phyloP scores from a whole-genome alignment of 2,329 filamentous ascomycete species.

The Volutella citrinella region DNA sequence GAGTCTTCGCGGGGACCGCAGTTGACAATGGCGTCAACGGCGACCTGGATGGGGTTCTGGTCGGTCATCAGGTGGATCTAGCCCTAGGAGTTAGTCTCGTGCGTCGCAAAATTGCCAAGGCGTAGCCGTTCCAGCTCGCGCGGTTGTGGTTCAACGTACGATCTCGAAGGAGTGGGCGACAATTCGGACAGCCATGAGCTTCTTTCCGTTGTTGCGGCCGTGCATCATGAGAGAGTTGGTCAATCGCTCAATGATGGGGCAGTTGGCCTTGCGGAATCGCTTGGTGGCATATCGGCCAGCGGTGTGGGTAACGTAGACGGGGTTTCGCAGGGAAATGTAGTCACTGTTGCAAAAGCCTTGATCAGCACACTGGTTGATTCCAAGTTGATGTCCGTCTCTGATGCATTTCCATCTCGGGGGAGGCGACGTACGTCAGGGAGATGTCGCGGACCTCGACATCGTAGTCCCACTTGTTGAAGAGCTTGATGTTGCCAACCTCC shows the following conservation, averaged over 20 bases:
- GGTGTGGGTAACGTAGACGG: slow-evolving; percentile 98
- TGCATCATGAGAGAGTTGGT: slow-evolving; percentile 99
- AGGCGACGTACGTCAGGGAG: slow-evolving; percentile 93
- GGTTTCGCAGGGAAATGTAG: slow-evolving; percentile 99
- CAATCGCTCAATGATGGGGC: slow-evolving; percentile 99
- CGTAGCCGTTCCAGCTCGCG: slow-evolving; percentile 1
- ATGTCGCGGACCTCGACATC: slow-evolving; percentile 99
- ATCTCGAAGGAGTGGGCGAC: slow-evolving; percentile 99
- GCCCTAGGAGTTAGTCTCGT: slow-evolving; percentile 26
- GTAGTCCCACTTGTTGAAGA: slow-evolving; percentile 98
- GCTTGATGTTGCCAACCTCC: slow-evolving; percentile 90
- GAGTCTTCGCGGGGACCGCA: slow-evolving; percentile 99
- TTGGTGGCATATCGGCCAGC: slow-evolving; percentile 98
- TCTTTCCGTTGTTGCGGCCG: slow-evolving; percentile 99
- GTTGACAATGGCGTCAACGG: slow-evolving; percentile 99
- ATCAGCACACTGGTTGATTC: no score
- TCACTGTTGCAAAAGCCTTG: slow-evolving; percentile 73
- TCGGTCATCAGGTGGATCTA: slow-evolving; percentile 99
- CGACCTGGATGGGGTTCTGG: slow-evolving; percentile 99
- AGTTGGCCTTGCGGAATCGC: slow-evolving; percentile 99
- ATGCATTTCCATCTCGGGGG: slow-evolving; percentile 13
- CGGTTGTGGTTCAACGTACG: slow-evolving; percentile 58
- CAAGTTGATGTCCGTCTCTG: no score
- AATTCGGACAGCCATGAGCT: slow-evolving; percentile 99
- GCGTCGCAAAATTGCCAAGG: slow-evolving; percentile 3